Evolutionary conservation across 2,329 filamentous ascomycete genomes (phyloP), one percentile per base, ranked within the genome.

Genomic region (Alternaria postmessia): DNA sequence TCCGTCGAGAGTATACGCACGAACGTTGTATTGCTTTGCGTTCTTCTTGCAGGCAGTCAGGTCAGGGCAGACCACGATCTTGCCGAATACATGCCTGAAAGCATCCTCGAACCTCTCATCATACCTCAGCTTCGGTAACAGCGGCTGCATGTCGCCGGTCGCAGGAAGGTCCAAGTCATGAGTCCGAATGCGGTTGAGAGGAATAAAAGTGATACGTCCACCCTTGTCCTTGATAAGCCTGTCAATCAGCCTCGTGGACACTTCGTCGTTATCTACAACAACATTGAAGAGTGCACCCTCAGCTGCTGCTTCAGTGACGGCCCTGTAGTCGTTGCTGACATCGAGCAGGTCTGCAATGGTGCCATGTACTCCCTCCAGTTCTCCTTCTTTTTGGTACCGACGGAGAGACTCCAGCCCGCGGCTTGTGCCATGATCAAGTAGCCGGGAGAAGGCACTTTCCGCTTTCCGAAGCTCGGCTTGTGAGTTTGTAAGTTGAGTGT

Each of bases 211-310:
- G 18, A 99, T 87, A 74, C 95, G 88, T 12, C 95, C 95, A 16
- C 91, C 90, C 62, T 89, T 91, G 67, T 92, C 88, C 65, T 89
- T 89, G 75, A 93, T 91, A 28, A 99, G 83, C 14, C 89, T 86
- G 67, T 94, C 91, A 43, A 95, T 88, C 34, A 97, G 87, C 67
- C 88, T 87, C 1, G 92, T 93, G 1, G 94, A 93, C 0, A 94
- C 97, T 41, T 91, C 88, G 62, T 96, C 93, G 51, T 91, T 94
- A 76, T 99, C 94, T 43, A 98, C 94, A 11, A 99, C 89, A 67
- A 97, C 97, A 79, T 99, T 93, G 80, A 99, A 99, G 8, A 99
- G 84, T 75, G 93, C 96, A 64, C 89, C 90, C 18, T 95, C 95
- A 3, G 94, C 95, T 52, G 94, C 95, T 69, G 96, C 93, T 79